Evolutionary conservation across 176 grass and related monocot genomes (phyloP).

Genomic region (Leersia perrieri): DNA sequence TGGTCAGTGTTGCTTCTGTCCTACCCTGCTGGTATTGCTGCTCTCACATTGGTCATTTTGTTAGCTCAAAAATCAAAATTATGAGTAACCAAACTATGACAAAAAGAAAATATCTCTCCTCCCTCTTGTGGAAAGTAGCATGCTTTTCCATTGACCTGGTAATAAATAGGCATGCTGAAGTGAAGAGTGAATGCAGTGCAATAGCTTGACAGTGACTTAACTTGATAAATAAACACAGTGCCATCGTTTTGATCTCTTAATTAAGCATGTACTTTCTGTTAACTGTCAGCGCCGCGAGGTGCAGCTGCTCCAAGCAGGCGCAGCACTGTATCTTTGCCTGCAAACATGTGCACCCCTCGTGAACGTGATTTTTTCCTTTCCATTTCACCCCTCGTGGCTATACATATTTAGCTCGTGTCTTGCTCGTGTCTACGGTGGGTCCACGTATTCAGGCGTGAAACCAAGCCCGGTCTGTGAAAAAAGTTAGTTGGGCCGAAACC

Average conservation of each 20-base stretch:
- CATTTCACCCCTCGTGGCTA: background rate
- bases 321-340: background rate
- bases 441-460: background rate
- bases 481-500: background rate
- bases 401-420: background rate
- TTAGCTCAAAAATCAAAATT: background rate
- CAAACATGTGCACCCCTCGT: conserved; percentile 32
- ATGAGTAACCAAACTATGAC: background rate
- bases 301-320: conserved; percentile 7
- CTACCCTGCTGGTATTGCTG: background rate
- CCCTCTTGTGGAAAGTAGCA: background rate
- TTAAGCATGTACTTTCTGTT: background rate
- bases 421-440: background rate
- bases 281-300: conserved; percentile 30
- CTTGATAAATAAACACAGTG: background rate
- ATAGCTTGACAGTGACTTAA: background rate
- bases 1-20: background rate
- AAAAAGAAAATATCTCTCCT: background rate
- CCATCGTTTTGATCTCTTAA: background rate
- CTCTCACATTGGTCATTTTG: background rate
- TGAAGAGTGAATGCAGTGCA: background rate
- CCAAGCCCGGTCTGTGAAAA: background rate
- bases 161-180: background rate
- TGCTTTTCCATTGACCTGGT: background rate
- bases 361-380: background rate